Evolutionary conservation across 306 rosid species (phyloP).

Genomic region (Prunus fruticosa): DNA sequence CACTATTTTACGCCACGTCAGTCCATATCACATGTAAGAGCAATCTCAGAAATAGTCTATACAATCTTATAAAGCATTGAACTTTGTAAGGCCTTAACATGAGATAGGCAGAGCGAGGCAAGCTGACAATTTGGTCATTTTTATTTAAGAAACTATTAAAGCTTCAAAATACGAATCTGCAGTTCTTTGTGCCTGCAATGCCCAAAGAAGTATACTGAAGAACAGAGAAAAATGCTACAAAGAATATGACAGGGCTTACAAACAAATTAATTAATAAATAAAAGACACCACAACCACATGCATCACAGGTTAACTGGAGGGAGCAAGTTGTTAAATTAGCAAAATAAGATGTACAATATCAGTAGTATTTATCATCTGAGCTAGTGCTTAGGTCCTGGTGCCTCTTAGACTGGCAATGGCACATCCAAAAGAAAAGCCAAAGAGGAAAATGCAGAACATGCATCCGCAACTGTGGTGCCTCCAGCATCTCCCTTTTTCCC

Average conservation of each 20-base stretch:
- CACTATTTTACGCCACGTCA: background rate
- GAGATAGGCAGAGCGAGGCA: background rate
- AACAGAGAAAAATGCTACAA: background rate
- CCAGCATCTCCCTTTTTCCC: background rate
- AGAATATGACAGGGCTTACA: background rate
- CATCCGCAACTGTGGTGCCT: conserved; percentile 3
- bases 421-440: background rate
- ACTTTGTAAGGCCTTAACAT: background rate
- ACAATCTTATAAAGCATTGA: background rate
- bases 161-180: background rate
- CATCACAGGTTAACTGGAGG: background rate
- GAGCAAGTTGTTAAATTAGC: background rate
- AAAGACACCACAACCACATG: no score
- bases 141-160: background rate
- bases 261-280: no score
- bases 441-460: background rate
- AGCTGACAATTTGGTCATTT: background rate
- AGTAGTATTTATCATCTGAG: background rate
- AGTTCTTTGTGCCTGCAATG: background rate
- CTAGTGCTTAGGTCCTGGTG: background rate
- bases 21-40: background rate
- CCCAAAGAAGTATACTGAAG: background rate
- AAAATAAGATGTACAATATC: background rate
- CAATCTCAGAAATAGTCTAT: background rate
- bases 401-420: background rate